These are phyloP conservation scores for Candida stauntonica DNA, from an alignment of 805 yeast species.

Conservation along the genomic window DNA sequence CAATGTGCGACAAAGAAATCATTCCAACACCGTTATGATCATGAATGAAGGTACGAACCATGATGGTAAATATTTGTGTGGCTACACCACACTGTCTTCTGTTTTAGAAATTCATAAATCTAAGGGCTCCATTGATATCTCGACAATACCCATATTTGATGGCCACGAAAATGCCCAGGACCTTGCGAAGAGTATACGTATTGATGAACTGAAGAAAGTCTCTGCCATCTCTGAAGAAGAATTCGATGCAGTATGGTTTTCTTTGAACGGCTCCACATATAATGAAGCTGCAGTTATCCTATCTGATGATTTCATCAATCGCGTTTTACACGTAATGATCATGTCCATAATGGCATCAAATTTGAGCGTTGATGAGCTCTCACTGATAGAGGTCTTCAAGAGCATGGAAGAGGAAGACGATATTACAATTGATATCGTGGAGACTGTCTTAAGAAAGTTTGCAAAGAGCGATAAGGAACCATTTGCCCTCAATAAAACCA, in stretches of 20 bases:
- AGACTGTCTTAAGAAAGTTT: constrained; percentile 49
- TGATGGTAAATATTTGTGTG: constrained; percentile 27
- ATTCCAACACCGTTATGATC: constrained; percentile 77
- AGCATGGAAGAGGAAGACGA: constrained; percentile 30
- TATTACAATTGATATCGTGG: constrained; percentile 40
- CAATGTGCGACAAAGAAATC: constrained; percentile 72
- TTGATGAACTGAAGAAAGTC: constrained; percentile 33
- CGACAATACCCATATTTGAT: constrained; percentile 34
- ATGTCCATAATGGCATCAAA: constrained; percentile 37
- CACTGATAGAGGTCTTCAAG: constrained; percentile 28
- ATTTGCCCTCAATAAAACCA: constrained; percentile 37
- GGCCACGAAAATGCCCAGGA: constrained; percentile 25
- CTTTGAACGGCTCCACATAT: constrained; percentile 50
- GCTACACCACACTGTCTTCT: constrained; percentile 31
- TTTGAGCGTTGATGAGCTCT: constrained; percentile 27
- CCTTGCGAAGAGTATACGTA: constrained; percentile 2
- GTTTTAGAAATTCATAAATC: constrained; percentile 36
- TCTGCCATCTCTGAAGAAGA: constrained; percentile 55
- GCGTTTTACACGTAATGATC: constrained; percentile 32
- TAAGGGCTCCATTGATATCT: constrained; percentile 30
- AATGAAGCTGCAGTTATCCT: constrained; percentile 40
- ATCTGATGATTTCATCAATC: constrained; percentile 30
- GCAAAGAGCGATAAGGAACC: constrained; percentile 24
- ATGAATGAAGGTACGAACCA: constrained; percentile 30
- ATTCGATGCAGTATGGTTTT: constrained; percentile 49